Percentiles rank a stretch among this genome's conserved stretches.
phyloP scores from a whole-genome alignment of 2,329 filamentous ascomycete genomes.

The Venturia aucupariae region DNA sequence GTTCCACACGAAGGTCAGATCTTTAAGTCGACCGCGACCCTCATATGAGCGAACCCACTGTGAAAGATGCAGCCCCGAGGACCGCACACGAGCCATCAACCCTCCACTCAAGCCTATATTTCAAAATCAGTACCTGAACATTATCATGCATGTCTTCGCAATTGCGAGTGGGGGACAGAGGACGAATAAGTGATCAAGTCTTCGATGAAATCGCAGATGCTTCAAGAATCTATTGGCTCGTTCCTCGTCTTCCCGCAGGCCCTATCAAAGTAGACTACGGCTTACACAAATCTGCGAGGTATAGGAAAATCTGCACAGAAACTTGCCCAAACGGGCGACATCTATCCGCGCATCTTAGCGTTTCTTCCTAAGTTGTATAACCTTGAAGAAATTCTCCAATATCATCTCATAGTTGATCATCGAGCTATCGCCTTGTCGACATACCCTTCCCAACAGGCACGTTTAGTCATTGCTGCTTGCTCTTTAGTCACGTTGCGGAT shows the following conservation, averaged over 20 bases:
- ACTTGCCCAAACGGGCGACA: neutral
- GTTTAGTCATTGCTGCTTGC: slow-evolving; percentile 19
- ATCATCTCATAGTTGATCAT: slow-evolving; percentile 11
- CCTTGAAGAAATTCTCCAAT: neutral
- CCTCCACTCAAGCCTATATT: too few species aligned
- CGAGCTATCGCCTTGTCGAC: slow-evolving; percentile 15
- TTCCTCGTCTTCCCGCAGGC: neutral
- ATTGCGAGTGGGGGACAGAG: too few species aligned
- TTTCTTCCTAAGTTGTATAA: neutral
- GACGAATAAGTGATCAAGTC: too few species aligned
- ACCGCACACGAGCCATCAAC: too few species aligned
- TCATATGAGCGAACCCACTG: too few species aligned
- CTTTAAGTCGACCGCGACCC: too few species aligned
- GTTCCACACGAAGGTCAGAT: too few species aligned
- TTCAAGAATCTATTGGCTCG: too few species aligned
- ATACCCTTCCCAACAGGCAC: slow-evolving; percentile 17
- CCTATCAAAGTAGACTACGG: neutral
- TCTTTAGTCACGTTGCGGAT: slow-evolving; percentile 16
- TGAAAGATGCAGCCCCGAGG: too few species aligned
- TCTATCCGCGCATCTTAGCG: neutral
- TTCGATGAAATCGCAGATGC: too few species aligned
- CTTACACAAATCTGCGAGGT: neutral
- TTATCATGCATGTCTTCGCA: too few species aligned
- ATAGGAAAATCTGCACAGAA: neutral
- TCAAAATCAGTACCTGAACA: too few species aligned